Evolutionary conservation across 148 eudicot species (phyloP).

Genomic region (Tetragonia tetragonoides): DNA sequence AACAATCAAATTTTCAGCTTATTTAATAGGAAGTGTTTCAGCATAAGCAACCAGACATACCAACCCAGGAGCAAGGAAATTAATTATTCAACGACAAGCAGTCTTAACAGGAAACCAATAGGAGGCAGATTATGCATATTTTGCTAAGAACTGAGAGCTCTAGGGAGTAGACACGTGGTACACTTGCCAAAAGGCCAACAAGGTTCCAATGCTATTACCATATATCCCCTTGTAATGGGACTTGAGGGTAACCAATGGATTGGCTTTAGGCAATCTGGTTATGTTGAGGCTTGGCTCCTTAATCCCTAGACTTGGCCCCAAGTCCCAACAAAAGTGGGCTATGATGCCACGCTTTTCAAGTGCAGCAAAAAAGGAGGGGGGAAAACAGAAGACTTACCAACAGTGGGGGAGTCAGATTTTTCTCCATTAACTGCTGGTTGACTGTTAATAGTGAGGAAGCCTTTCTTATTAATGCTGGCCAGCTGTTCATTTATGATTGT

Average conservation of each 20-base stretch:
- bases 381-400: conserved; percentile 53
- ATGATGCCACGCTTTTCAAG: neutral
- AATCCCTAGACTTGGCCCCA: no score
- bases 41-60: neutral
- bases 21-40: neutral
- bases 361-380: neutral
- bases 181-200: no score
- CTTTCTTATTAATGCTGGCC: conserved; percentile 61
- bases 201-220: no score
- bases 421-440: conserved; percentile 95
- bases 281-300: no score
- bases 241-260: no score
- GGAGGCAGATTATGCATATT: neutral
- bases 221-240: no score
- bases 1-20: neutral
- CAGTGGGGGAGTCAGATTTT: conserved; percentile 71
- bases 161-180: no score
- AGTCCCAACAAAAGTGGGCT: no score
- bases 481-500: conserved; percentile 75
- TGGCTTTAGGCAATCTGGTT: no score
- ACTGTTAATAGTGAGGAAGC: conserved; percentile 91
- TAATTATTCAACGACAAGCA: neutral
- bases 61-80: neutral
- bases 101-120: neutral
- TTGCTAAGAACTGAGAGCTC: no score